These are phyloP conservation scores for Diaporthe australafricana DNA, from an alignment of 2,329 filamentous ascomycete genomes.

Conservation along the genomic window DNA sequence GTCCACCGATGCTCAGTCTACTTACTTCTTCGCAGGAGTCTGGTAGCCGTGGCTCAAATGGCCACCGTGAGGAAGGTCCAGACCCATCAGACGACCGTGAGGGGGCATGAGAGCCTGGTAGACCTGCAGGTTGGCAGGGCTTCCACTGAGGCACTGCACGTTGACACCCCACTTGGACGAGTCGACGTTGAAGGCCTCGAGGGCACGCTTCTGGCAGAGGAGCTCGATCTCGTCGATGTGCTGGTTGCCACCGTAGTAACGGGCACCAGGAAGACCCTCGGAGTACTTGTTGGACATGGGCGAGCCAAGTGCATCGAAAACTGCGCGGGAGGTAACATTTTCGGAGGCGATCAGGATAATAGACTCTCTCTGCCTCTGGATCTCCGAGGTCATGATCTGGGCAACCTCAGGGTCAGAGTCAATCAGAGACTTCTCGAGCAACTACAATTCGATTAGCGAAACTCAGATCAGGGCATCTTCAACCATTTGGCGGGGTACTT, in stretches of 20 bases:
- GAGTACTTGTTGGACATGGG: slow-evolving; percentile 99
- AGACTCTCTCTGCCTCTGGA: slow-evolving; percentile 97
- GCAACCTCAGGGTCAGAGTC: slow-evolving; percentile 95
- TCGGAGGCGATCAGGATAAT: slow-evolving; percentile 99
- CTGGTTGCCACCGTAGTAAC: slow-evolving; percentile 99
- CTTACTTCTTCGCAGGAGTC: slow-evolving; percentile 89
- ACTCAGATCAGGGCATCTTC: neutral
- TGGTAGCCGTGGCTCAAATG: slow-evolving; percentile 98
- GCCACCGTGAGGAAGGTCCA: slow-evolving; percentile 93
- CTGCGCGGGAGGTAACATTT: slow-evolving; percentile 98
- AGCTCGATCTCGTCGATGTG: slow-evolving; percentile 97
- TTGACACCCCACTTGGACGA: slow-evolving; percentile 97
- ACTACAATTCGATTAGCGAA: slow-evolving; percentile 63
- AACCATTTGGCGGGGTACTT: slow-evolving; percentile 36
- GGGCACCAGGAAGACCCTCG: slow-evolving; percentile 96
- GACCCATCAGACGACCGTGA: slow-evolving; percentile 96
- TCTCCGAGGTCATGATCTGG: slow-evolving; percentile 95
- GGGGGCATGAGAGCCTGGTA: slow-evolving; percentile 98
- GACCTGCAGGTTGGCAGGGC: slow-evolving; percentile 96
- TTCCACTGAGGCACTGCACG: slow-evolving; percentile 92
- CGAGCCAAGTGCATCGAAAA: slow-evolving; percentile 95
- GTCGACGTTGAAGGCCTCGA: slow-evolving; percentile 90
- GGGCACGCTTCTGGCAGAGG: slow-evolving; percentile 93
- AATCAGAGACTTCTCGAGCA: slow-evolving; percentile 95
- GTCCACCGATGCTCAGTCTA: slow-evolving; percentile 36